Base-by-base conservation (phyloP, 2,329 filamentous ascomycete species). In the Chaetomium olivaceum region DNA sequence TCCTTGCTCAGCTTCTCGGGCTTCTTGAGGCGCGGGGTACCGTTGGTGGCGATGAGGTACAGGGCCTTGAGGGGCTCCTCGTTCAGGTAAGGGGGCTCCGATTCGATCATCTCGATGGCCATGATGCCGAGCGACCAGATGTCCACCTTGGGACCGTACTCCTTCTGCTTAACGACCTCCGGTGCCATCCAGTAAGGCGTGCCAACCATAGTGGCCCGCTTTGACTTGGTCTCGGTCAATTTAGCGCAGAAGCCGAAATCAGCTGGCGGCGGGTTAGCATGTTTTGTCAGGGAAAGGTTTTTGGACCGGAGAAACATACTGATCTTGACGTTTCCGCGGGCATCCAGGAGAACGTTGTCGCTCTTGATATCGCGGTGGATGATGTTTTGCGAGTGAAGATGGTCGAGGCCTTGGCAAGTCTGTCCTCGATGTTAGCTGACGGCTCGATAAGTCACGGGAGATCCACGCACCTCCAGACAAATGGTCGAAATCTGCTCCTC, bases 151-250 rank as follows among this genome's bases (percentile, higher is more conserved):
- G 91, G 91, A 48, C 94, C 95, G 75, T 99, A 99, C 79, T 97
- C 94, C 82, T 98, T 98, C 78, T 98, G 95, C 82, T 98, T 98
- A 76, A 99, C 95, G 54, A 99, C 95, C 79, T 99, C 95, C 46
- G 95, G 95, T 9, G 95, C 95, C 95, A 99, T 99, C 95, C 95
- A 99, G 84, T 98, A 99, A 19, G 95, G 95, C 39, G 95, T 99
- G 70, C 95, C 95, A 63, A 99, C 95, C 95, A 99, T 98, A 65
- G 95, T 99, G 52, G 94, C 93, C 78, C 95, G 93, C 85, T 99
- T 98, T 73, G 88, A 95, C 80, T 96, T 96, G 70, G 93, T 90
- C 77, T 98, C 95, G 43, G 94, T 98, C 68, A 99, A 90, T 82
- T 98, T 98, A 77, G 95, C 95, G 77, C 93, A 98, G 85, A 99